Conservation (phyloP, 2,329 filamentous ascomycete genomes). For the Fusarium solani-melongenae region DNA sequence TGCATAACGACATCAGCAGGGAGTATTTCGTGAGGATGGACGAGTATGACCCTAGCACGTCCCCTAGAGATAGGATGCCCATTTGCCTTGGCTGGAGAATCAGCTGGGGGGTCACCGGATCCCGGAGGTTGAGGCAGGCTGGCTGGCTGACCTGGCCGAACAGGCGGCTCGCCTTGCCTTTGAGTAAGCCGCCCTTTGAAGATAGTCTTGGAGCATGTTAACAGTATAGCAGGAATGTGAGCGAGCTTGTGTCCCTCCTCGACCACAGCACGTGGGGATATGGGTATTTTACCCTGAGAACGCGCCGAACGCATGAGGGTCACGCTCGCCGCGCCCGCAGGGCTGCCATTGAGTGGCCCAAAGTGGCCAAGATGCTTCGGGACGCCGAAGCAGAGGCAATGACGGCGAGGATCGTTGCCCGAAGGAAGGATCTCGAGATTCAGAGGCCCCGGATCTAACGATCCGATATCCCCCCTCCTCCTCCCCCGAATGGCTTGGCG, state of each 20-base stretch:
- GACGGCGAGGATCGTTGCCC: background rate
- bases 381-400: background rate
- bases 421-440: background rate
- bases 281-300: background rate
- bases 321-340: background rate
- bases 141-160: too few relatives aligned
- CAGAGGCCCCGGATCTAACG: background rate
- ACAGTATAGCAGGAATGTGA: background rate
- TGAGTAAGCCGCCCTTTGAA: background rate
- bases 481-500: too few relatives aligned
- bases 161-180: background rate
- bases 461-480: too few relatives aligned
- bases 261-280: background rate
- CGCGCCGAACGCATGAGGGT: background rate
- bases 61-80: too few relatives aligned
- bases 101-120: too few relatives aligned
- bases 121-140: too few relatives aligned
- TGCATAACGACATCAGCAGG: background rate
- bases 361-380: background rate
- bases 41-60: too few relatives aligned
- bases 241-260: background rate
- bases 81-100: too few relatives aligned
- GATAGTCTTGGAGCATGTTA: background rate
- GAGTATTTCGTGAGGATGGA: background rate
- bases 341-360: background rate